Conservation (phyloP, 345 rosid genomes). For the Populus euphratica region DNA sequence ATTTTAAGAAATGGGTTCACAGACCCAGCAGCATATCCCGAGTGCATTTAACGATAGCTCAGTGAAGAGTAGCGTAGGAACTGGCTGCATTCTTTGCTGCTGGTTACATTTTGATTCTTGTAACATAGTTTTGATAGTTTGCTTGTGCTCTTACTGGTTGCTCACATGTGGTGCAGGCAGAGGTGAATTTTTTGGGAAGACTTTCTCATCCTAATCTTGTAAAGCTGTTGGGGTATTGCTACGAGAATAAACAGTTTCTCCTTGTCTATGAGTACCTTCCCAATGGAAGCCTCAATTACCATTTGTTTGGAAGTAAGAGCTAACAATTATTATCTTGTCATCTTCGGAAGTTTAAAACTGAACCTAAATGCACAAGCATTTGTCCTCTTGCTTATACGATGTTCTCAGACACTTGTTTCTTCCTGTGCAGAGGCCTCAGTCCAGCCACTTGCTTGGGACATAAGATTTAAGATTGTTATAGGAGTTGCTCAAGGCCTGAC, state of each 20-base stretch:
- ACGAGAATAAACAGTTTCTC: not conserved
- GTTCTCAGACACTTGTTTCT: no score
- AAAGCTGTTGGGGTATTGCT: constrained; percentile 10
- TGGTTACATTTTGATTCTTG: no score
- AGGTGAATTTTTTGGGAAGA: constrained; percentile 6
- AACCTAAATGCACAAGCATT: not conserved
- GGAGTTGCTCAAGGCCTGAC: constrained; percentile 9
- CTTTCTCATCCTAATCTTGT: constrained; percentile 16
- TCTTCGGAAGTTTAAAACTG: not conserved
- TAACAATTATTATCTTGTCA: not conserved
- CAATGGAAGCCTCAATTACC: constrained; percentile 1
- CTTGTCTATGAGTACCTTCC: constrained; percentile 9
- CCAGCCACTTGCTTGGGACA: constrained; percentile 4
- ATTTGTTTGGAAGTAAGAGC: constrained; percentile 8
- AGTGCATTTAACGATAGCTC: no score
- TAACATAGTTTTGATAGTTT: no score
- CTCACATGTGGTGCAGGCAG: constrained; percentile 2
- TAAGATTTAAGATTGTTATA: constrained; percentile 11
- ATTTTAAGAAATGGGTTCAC: no score
- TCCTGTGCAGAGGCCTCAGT: not conserved
- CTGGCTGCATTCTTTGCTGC: no score
- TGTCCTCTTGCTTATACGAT: not conserved
- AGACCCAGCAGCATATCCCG: no score
- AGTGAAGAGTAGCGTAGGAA: no score
- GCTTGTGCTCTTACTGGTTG: no score